Percentiles rank a stretch among this genome's conserved stretches.
Evolutionary conservation across 2,329 filamentous ascomycete species (phyloP).

Genomic region (Beauveria sp.): DNA sequence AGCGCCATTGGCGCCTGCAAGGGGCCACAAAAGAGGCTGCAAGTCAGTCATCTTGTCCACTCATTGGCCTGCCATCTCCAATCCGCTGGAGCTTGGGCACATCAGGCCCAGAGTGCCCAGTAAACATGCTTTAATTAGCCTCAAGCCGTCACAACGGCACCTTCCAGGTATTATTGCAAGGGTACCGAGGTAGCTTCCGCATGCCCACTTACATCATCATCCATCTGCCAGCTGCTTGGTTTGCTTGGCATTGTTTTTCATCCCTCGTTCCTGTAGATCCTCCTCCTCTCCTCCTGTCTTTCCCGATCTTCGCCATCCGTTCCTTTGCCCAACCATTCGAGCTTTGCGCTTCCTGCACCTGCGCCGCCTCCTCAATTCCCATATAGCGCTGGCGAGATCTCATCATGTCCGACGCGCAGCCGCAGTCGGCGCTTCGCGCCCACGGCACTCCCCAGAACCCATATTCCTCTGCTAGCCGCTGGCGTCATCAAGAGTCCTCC

Average conservation of each 20-base stretch:
- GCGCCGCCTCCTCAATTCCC: neutral
- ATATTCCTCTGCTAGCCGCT: slow-evolving; percentile 48
- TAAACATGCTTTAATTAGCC: slow-evolving; percentile 2
- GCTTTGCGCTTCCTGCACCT: neutral
- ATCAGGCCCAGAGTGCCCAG: neutral
- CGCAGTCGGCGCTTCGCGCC: neutral
- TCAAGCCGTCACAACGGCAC: neutral
- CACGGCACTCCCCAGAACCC: slow-evolving; percentile 32
- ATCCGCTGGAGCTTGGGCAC: neutral
- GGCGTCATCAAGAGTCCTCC: slow-evolving; percentile 58
- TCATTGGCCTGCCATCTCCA: neutral
- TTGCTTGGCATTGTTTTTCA: neutral
- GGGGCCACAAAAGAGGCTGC: no score
- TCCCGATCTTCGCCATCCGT: neutral
- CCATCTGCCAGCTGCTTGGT: neutral
- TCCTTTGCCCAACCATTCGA: neutral
- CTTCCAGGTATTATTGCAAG: neutral
- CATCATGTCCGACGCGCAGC: neutral
- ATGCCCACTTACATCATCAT: slow-evolving; percentile 5
- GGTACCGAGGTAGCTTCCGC: neutral
- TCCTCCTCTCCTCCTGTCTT: neutral
- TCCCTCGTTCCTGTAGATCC: slow-evolving; percentile 2
- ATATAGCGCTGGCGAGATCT: neutral
- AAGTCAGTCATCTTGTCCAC: no score
- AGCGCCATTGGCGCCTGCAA: neutral